These are phyloP conservation scores for Pterulicium gracile DNA, from an alignment of 1,284 basidiomycete species.

Conservation along the genomic window DNA sequence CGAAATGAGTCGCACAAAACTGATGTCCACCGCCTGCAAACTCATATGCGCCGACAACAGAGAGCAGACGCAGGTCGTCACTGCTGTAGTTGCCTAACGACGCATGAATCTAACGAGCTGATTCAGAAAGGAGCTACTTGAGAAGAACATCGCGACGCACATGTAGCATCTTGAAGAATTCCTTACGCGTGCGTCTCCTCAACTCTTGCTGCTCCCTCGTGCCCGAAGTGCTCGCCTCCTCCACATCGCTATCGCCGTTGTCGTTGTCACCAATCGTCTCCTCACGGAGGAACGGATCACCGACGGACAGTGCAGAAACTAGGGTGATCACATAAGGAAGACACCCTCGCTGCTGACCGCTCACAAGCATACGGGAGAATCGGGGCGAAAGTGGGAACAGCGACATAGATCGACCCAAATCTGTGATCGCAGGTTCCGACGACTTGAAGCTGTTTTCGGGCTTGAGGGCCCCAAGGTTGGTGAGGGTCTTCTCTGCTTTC, in stretches of 20 bases:
- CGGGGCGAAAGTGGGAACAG: conserved; percentile 90
- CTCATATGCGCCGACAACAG: conserved; percentile 94
- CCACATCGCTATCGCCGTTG: conserved; percentile 33
- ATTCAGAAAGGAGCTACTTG: conserved; percentile 7
- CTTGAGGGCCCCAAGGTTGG: conserved; percentile 76
- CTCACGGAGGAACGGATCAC: conserved; percentile 92
- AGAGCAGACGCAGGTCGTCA: conserved; percentile 83
- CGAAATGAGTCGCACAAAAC: conserved; percentile 88
- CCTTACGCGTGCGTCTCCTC: conserved; percentile 64
- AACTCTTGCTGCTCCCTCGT: conserved; percentile 36
- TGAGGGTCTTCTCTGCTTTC: conserved; percentile 77
- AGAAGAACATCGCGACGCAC: conserved; percentile 28
- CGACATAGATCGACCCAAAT: conserved; percentile 86
- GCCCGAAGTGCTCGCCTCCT: conserved; percentile 28
- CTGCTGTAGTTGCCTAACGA: conserved; percentile 79
- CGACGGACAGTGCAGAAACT: conserved; percentile 88
- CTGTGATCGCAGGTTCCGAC: conserved; percentile 54
- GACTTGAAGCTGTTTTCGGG: conserved; percentile 20
- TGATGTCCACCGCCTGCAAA: conserved; percentile 70
- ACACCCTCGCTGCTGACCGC: conserved; percentile 87
- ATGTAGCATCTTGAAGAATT: conserved; percentile 73
- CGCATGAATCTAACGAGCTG: conserved; percentile 52
- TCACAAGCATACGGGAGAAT: conserved; percentile 91
- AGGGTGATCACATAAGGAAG: conserved; percentile 87
- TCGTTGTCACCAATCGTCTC: conserved; percentile 44